Evolutionary conservation across 139 green algal species (phyloP).

Genomic region (Gonium pectorale): DNA sequence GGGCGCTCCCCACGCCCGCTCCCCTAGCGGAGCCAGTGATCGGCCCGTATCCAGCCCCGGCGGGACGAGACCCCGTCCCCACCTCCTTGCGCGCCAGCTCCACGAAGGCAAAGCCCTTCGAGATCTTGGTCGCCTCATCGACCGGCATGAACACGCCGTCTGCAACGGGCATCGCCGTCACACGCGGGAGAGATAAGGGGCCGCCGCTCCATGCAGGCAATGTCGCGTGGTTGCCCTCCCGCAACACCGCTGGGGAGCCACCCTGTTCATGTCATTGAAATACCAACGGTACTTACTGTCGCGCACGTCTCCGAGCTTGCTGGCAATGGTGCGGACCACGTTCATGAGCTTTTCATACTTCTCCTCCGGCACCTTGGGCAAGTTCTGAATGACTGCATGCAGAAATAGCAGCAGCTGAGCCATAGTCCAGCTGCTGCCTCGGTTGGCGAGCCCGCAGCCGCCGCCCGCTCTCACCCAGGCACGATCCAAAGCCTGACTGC

Average conservation of each 20-base stretch:
- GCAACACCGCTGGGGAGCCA: background rate
- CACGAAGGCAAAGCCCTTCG: constrained; percentile 95
- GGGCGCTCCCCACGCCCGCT: no score
- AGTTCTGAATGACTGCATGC: constrained; percentile 91
- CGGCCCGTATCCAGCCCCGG: no score
- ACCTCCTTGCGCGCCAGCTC: constrained; percentile 85
- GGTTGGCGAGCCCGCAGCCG: background rate
- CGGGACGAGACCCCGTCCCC: no score
- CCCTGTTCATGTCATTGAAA: background rate
- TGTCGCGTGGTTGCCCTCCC: no score
- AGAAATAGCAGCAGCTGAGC: background rate
- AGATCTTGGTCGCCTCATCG: constrained; percentile 77
- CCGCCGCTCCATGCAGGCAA: no score
- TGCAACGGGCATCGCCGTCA: constrained; percentile 22
- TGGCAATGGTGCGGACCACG: constrained; percentile 93
- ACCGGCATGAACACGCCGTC: constrained; percentile 92
- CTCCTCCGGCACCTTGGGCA: constrained; percentile 88
- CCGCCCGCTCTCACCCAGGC: constrained; percentile 81
- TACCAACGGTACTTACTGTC: constrained; percentile 66
- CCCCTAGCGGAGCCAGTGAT: no score
- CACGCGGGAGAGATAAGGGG: no score
- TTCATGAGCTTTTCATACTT: constrained; percentile 96
- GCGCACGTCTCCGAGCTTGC: constrained; percentile 85
- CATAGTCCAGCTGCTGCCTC: background rate
- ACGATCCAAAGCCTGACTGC: constrained; percentile 93